A percentile compares a stretch with the other conserved stretches of the same genome.
Conservation (phyloP, 345 rosid species). For the Laguncularia racemosa region DNA sequence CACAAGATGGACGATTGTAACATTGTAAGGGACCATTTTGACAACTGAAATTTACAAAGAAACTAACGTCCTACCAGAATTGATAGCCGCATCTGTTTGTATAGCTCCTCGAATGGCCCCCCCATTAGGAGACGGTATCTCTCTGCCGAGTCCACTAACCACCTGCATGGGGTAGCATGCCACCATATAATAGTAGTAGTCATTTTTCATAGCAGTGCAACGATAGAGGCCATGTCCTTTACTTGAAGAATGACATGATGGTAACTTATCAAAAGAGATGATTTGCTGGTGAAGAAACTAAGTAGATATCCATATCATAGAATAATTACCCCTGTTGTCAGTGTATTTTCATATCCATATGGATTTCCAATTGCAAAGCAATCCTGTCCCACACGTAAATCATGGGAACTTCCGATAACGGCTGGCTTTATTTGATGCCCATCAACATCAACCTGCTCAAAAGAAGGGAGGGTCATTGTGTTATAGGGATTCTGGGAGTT, state of each 20-base stretch:
- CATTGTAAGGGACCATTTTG: no score
- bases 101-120: slow-evolving; percentile 74
- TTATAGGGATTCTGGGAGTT: no score
- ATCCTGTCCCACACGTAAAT: slow-evolving; percentile 75
- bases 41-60: background rate
- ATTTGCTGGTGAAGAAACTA: no score
- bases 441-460: slow-evolving; percentile 53
- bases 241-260: no score
- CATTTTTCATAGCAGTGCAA: no score
- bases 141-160: slow-evolving; percentile 83
- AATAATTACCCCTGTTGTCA: slow-evolving; percentile 77
- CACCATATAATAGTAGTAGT: no score
- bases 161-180: slow-evolving; percentile 32
- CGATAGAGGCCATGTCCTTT: background rate
- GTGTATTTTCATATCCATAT: slow-evolving; percentile 81
- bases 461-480: background rate
- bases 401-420: slow-evolving; percentile 57
- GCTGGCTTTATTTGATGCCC: slow-evolving; percentile 65
- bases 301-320: no score
- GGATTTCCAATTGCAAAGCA: slow-evolving; percentile 91
- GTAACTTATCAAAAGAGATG: no score
- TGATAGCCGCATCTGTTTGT: slow-evolving; percentile 84
- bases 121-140: slow-evolving; percentile 86
- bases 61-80: slow-evolving; percentile 39
- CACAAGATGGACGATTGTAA: no score